These are phyloP conservation scores for Cornus suecica DNA, from an alignment of 148 eudicot species.

Conservation along the genomic window DNA sequence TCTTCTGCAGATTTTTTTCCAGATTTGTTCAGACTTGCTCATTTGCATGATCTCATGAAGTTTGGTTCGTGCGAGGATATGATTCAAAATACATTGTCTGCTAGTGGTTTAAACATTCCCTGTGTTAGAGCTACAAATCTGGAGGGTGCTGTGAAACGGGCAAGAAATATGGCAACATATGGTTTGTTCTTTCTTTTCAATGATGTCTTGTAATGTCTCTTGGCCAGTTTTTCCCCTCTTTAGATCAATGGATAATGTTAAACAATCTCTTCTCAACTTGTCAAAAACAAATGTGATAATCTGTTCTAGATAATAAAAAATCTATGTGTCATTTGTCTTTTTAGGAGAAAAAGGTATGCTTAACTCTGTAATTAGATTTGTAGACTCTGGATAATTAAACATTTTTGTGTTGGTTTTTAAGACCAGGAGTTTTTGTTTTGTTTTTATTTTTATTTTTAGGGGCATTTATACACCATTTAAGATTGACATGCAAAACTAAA, in stretches of 20 bases:
- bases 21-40: neutral
- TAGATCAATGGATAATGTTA: neutral
- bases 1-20: neutral
- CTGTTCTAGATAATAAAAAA: neutral
- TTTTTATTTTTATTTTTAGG: no score
- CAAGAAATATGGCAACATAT: slow-evolving; percentile 1
- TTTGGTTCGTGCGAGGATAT: slow-evolving; percentile 7
- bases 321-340: no score
- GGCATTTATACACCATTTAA: no score
- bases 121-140: slow-evolving; percentile 7
- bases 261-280: no score
- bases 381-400: neutral
- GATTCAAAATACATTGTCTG: slow-evolving; percentile 8
- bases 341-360: neutral
- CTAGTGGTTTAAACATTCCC: slow-evolving; percentile 14
- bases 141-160: slow-evolving; percentile 8
- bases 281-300: no score
- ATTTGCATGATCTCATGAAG: neutral
- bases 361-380: neutral
- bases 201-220: neutral
- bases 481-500: no score
- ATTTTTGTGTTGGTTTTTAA: no score
- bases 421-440: neutral
- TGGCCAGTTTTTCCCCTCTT: neutral
- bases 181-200: slow-evolving; percentile 2